Evolutionary conservation across 208 protist genomes (phyloP).

Genomic region (Trypanosoma lewisi): DNA sequence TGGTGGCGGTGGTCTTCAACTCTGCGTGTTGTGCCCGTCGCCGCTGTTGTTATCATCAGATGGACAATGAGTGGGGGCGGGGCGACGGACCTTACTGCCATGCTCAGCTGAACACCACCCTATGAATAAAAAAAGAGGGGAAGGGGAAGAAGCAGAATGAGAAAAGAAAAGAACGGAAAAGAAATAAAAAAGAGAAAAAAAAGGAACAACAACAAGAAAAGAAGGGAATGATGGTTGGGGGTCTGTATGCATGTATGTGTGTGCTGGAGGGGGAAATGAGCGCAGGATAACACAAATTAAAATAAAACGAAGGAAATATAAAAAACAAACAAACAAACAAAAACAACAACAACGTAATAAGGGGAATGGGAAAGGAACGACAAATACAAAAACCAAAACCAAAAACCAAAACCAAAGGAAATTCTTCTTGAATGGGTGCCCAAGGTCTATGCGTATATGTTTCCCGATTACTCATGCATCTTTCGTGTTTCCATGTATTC

Average conservation of each 20-base stretch:
- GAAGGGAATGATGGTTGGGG: neutral
- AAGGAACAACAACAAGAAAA: neutral
- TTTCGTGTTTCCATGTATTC: neutral
- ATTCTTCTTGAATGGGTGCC: neutral
- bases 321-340: constrained; percentile 4
- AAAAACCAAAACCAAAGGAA: neutral
- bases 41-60: too few relatives aligned
- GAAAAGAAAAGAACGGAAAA: constrained; percentile 1
- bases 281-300: too few relatives aligned
- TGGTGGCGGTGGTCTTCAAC: neutral
- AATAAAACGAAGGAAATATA: too few relatives aligned
- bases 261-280: too few relatives aligned
- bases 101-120: neutral
- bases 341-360: neutral
- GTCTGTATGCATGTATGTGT: too few relatives aligned
- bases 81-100: too few relatives aligned
- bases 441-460: neutral
- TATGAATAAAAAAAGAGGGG: constrained; percentile 4
- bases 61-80: too few relatives aligned
- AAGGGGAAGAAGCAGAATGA: neutral
- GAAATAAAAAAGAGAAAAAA: constrained; percentile 10
- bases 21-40: neutral
- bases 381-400: neutral
- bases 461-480: neutral
- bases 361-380: neutral